Evolutionary conservation across 495 filamentous ascomycete species (phyloP), one percentile per base, ranked within the genome.

Genomic region (Staphylotrichum longicolle): DNA sequence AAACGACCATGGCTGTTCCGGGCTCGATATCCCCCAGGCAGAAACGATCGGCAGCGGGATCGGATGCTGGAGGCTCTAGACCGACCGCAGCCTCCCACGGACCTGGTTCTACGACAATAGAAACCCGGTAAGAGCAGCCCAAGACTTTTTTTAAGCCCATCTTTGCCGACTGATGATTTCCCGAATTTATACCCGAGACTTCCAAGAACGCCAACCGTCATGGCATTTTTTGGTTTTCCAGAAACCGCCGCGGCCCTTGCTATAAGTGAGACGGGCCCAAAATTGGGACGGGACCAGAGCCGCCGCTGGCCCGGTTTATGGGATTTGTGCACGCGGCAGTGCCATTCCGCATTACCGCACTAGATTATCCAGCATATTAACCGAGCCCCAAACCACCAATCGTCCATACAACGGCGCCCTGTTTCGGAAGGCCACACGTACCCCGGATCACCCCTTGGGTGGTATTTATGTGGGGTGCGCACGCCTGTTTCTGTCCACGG

Each of bases 291-390:
- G 63, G 44, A 60, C 50, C 44, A 54, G 54, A 62, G 58, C 61
- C 51, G 42, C 66, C 64, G 63, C n/a, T 45, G 37, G 40, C 61
- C 60, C 58, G 57, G 66, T 63, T 68, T 64, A 46, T 63, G 57
- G 60, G 58, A 61, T 14, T 47, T 34, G 51, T 30, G 59, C 55
- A 15, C 57, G n/a, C 66, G 64, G 64, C 57, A 61, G 39, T 62
- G 5, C 57, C 39, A 66, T 61, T 62, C 58, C 66, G 66, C 61
- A 56, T 64, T 64, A 47, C 58, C 64, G 54, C 55, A 54, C 60
- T 47, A 34, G 42, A 67, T 61, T 61, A 62, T 15, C 65, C 61
- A 62, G 45, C 56, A 55, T 49, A 64, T 64, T 63, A 64, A 57
- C 61, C 57, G 52, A 62, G 8, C 40, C 3, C 40, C 10, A 44